A percentile compares a stretch with the other conserved stretches of the same genome.
Evolutionary conservation across 2,329 filamentous ascomycete genomes (phyloP).

Genomic region (Passalora sequoiae): DNA sequence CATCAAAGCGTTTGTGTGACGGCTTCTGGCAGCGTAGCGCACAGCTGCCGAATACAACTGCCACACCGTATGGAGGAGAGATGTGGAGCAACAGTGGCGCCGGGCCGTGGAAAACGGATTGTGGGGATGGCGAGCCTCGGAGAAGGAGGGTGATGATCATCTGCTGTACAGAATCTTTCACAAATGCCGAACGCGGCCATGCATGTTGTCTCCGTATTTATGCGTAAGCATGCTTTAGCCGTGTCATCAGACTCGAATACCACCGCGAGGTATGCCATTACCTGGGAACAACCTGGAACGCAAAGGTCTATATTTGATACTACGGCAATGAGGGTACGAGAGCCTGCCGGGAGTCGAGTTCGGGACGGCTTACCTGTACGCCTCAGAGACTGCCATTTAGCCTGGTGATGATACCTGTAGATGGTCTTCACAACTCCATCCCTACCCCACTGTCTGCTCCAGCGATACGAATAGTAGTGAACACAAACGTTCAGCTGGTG

Average conservation of each 20-base stretch:
- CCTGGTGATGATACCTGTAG: too few species aligned
- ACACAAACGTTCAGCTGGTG: not conserved
- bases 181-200: not conserved
- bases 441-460: not conserved
- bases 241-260: too few species aligned
- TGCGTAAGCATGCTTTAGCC: not conserved
- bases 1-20: constrained; percentile 2
- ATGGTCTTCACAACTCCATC: not conserved
- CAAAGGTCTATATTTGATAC: too few species aligned
- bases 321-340: too few species aligned
- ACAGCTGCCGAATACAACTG: too few species aligned
- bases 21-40: too few species aligned
- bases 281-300: too few species aligned
- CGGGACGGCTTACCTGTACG: too few species aligned
- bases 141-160: not conserved
- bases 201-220: not conserved
- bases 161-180: constrained; percentile 1
- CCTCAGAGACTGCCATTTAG: too few species aligned
- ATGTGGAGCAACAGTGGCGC: not conserved
- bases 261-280: too few species aligned
- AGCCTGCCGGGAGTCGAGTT: too few species aligned
- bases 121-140: not conserved
- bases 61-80: not conserved
- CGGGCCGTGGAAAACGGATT: not conserved
- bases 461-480: not conserved